Evolutionary conservation across 2,329 filamentous ascomycete genomes (phyloP), one percentile per base, ranked within the genome.

Genomic region (Monosporascus sp.): DNA sequence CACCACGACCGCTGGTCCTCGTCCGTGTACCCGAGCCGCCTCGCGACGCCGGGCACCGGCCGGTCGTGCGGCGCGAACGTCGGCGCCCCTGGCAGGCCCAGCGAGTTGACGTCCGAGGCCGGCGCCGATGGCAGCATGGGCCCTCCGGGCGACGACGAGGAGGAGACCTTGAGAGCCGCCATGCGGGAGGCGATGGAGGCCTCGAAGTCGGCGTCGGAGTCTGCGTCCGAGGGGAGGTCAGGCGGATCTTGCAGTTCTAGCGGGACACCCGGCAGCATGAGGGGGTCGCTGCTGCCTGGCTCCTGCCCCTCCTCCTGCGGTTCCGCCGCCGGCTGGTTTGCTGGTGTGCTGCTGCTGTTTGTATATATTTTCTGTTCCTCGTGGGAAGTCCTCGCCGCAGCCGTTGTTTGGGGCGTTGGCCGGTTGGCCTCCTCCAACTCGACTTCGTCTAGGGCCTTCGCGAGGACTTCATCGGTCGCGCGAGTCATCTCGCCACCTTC

Each of bases 1-100:
- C 90, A 95, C 89, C 89, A 95, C 1, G 79, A 82, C 42, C 86
- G 83, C 56, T 86, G 78, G 61, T 93, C 88, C 36, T 86, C 85
- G 60, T 92, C 86, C 0, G 84, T 82, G 64, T 78, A 83, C 47
- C 72, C 73, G 3, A 66, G 70, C 42, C 65, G 68, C 50, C 68
- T 70, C 17, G 65, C 65, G 5, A 78, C 65, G 5, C 72, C 68
- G n/a, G 68, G 70, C 17, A 68, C 60, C 3, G 69, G 68, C 7
- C 68, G 68, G 38, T 75, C 73, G 6, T 37, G 57, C 58, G 52
- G 57, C 50, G 49, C 60, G 46, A 52, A 53, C 31, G 48, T 48
- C 9, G 48, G 48, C 38, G 42, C 48, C 15, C 37, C 41, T 3
- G 49, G 51, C 9, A 49, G 34, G 31, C 41, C 50, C 31, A 49